Evolutionary conservation across 352 stramenopile species (phyloP).

Genomic region (Bremia lactucae): DNA sequence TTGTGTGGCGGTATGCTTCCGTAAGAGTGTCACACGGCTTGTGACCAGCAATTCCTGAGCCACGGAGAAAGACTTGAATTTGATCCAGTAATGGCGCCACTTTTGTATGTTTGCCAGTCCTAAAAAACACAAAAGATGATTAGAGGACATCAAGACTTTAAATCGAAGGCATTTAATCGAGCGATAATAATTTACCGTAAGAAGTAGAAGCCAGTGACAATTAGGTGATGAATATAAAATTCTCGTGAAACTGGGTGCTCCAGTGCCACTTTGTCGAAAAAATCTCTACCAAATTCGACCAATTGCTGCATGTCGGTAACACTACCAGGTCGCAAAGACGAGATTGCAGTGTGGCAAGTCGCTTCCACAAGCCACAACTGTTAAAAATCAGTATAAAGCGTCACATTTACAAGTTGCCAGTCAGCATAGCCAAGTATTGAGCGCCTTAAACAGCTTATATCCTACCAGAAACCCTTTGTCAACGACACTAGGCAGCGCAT

Average conservation of each 20-base stretch:
- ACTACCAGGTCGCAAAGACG: conserved; percentile 22
- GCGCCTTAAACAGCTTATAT: not conserved
- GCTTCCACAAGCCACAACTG: conserved; percentile 63
- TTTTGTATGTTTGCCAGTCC: conserved; percentile 35
- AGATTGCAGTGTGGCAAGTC: conserved; percentile 41
- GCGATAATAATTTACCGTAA: conserved; percentile 40
- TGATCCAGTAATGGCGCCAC: conserved; percentile 33
- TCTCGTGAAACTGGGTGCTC: conserved; percentile 20
- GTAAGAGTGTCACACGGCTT: conserved; percentile 9
- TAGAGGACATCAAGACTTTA: not conserved
- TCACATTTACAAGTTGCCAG: not conserved
- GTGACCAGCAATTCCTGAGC: conserved; percentile 1
- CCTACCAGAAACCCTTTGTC: conserved; percentile 45
- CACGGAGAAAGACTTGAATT: conserved; percentile 18
- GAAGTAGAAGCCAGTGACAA: conserved; percentile 44
- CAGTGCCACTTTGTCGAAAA: conserved; percentile 22
- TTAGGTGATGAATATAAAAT: conserved; percentile 44
- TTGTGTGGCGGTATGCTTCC: conserved; percentile 36
- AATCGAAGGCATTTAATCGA: too few species aligned
- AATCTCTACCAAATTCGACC: conserved; percentile 34
- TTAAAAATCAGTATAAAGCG: not conserved
- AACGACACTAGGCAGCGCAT: conserved; percentile 30
- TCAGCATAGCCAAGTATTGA: conserved; percentile 1
- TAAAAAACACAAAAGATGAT: conserved; percentile 9
- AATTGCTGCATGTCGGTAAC: conserved; percentile 22